Conservation (phyloP, 2,329 filamentous ascomycete genomes). For the Akanthomyces uredinophilus region DNA sequence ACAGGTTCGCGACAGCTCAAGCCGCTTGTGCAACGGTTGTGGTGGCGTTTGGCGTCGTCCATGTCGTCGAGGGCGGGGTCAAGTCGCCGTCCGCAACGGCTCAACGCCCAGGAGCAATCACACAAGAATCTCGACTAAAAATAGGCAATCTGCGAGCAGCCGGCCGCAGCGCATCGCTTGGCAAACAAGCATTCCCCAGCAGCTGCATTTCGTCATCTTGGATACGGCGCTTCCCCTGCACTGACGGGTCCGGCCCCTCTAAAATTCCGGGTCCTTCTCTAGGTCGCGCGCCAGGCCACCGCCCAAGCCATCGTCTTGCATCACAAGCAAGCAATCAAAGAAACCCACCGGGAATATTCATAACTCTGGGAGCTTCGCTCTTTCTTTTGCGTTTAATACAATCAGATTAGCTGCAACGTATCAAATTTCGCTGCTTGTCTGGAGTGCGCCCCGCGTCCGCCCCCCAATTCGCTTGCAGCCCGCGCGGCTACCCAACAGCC, state of each 20-base stretch:
- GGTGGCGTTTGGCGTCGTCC: not conserved
- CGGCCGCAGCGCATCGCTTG: not conserved
- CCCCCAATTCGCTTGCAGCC: not conserved
- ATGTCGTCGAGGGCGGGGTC: not conserved
- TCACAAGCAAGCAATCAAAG: conserved; percentile 10
- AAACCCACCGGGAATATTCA: conserved; percentile 7
- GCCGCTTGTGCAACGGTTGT: too few relatives aligned
- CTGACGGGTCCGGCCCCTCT: conserved; percentile 22
- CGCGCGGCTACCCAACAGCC: conserved; percentile 10
- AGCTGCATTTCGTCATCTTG: conserved; percentile 5
- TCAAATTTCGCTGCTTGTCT: not conserved
- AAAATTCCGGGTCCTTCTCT: conserved; percentile 26
- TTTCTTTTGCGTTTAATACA: not conserved
- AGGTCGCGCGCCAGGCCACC: conserved; percentile 15
- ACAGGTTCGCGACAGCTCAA: too few relatives aligned
- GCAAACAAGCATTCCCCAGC: not conserved
- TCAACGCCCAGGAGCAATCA: not conserved
- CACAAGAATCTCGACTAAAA: not conserved
- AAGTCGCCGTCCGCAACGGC: not conserved
- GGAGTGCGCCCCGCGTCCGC: not conserved
- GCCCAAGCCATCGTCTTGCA: conserved; percentile 17
- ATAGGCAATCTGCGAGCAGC: not conserved
- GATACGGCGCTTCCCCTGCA: not conserved
- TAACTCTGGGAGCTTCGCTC: conserved; percentile 3
- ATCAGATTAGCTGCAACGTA: not conserved